Evolutionary conservation across 345 rosid genomes (phyloP), one percentile per base, ranked within the genome.

Genomic region (Corymbia maculata): DNA sequence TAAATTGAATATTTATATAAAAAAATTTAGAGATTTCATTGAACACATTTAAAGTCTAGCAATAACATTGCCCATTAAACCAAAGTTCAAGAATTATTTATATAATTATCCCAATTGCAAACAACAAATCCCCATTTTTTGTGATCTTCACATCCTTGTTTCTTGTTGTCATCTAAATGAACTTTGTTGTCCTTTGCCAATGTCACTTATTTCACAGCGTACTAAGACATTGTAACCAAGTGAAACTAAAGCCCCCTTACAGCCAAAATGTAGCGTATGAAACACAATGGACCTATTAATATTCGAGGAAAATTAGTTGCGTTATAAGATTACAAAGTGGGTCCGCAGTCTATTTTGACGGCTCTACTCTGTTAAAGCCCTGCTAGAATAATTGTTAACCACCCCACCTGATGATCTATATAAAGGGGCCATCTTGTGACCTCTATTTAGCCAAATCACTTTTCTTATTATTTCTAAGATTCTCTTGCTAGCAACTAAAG

Each of bases 11-110:
- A 4, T 22, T 8, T 55, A 55, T 55, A 55, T 21, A 22, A 52
- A 55, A 22, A 52, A 8, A 21, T 7, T 0, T 22, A 55, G 21
- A 0, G 0, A 55, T 0, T 0, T 0, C 0, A 22, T 55, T 9
- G 21, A 55, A 55, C 1, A 1, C 21, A 55, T 55, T 55, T 8
- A 55, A 55, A 0, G 0, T 55, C 8, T 0, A 55, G 0, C 2
- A 0, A 55, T 0, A 0, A 21, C 0, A 19, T 55, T 53, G 0
- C 0, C 19, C 22, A 8, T 3, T 55, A 0, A 0, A 0, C 22
- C 0, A 55, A 55, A 55, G 0, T 21, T 5, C 0, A 0, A 1
- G 9, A 1, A 26, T 8, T 28, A 22, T 55, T 55, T 0, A 11
- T 4, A 0, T 55, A 55, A 55, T 22, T 55, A 55, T 55, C 22